Percentiles rank a stretch among this genome's conserved stretches.
Evolutionary conservation across 2,329 filamentous ascomycete genomes (phyloP).

Genomic region (Curvularia sp.): DNA sequence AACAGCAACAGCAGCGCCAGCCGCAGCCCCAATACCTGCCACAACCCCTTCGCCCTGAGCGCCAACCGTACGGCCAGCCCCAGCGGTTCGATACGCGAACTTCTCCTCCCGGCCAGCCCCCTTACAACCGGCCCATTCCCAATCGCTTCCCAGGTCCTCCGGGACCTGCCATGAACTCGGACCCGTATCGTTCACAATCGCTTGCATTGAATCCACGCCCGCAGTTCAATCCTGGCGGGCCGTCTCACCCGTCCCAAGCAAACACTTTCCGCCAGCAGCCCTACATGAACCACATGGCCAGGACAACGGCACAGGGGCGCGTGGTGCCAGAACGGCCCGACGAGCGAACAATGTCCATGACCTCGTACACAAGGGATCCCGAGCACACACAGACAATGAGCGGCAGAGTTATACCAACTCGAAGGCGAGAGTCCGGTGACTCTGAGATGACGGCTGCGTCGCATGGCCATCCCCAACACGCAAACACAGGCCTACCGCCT

Average conservation of each 20-base stretch:
- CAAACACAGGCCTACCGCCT: slow-evolving; percentile 39
- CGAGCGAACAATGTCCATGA: slow-evolving; percentile 96
- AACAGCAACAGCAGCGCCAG: slow-evolving; percentile 47
- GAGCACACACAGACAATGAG: slow-evolving; percentile 90
- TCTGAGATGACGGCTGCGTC: slow-evolving; percentile 32
- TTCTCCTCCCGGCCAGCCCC: slow-evolving; percentile 59
- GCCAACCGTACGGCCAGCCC: slow-evolving; percentile 74
- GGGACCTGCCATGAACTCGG: slow-evolving; percentile 77
- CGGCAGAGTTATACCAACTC: slow-evolving; percentile 85
- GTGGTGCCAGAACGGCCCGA: slow-evolving; percentile 90
- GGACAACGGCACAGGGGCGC: slow-evolving; percentile 89
- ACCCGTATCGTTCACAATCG: slow-evolving; percentile 91
- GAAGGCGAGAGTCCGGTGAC: slow-evolving; percentile 65
- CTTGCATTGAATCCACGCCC: slow-evolving; percentile 79
- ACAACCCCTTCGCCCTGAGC: slow-evolving; percentile 67
- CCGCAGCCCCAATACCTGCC: slow-evolving; percentile 65
- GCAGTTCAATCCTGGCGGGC: slow-evolving; percentile 66
- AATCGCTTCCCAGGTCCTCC: slow-evolving; percentile 63
- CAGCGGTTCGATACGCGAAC: slow-evolving; percentile 71
- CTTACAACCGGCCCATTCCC: slow-evolving; percentile 63
- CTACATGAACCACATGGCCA: slow-evolving; percentile 71
- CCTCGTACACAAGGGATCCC: slow-evolving; percentile 76
- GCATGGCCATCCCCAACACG: slow-evolving; percentile 31
- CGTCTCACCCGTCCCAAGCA: slow-evolving; percentile 64
- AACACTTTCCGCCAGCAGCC: slow-evolving; percentile 80